Evolutionary conservation across 2,329 filamentous ascomycete genomes (phyloP), one percentile per base, ranked within the genome.

Genomic region (Fusarium armeniacum): DNA sequence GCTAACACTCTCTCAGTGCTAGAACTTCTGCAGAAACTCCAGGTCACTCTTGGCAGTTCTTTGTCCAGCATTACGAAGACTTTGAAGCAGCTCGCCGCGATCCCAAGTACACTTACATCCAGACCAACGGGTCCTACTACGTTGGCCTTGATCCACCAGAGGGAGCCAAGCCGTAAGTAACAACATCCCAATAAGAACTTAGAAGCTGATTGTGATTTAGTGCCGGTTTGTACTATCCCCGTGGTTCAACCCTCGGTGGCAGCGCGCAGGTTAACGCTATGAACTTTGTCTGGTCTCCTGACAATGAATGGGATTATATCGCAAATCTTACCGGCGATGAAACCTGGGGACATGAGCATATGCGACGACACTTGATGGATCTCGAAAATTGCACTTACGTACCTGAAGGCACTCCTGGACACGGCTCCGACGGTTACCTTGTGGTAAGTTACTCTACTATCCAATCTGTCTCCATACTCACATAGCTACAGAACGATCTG

Each of bases 41-140:
- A 0, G 57, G 57, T 0, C 59, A 62, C 0, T 62, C 57, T 0
- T 62, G 57, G 45, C 45, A 62, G 24, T 62, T 62, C 28, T 62
- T 62, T 4, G 57, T 62, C 20, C n/a, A 61, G 0, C 58, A 61
- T 18, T 61, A 60, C 36, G 4, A 62, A 3, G 59, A 62, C 8
- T 62, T 62, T 6, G 57, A 54, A 3, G 45, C 18, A 4, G 59
- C 59, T 8, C 59, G 57, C 2, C 57, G 57, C 2, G 57, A 62
- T 35, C 57, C 57, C 0, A 62, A 62, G 28, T 62, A 54, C 6
- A 62, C 59, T 20, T 62, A 62, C 9, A 62, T 62, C 10, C 59
- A 62, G 22, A 40, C 57, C 28, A 62, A 62, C 4, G 57, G 59
- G 0, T 62, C 57, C 0, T 62, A 62, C 46, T 62, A 62, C 4